Conservation (phyloP, 768 basidiomycete species). For the Auricularia sp. region DNA sequence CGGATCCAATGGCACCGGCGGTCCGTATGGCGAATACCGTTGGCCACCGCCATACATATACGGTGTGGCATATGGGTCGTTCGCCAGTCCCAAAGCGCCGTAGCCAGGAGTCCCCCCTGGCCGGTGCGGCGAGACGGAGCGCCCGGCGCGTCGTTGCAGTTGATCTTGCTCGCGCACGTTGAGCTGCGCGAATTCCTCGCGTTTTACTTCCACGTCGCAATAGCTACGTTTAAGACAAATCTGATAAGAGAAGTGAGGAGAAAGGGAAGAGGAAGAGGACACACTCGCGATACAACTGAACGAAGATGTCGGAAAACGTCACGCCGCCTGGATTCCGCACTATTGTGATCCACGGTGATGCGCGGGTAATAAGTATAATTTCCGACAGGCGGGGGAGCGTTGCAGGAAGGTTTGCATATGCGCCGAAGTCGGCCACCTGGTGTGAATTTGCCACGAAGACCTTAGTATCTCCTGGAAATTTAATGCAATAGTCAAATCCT, state of each 20-base stretch:
- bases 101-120: not conserved
- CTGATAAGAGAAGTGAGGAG: not conserved
- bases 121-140: not conserved
- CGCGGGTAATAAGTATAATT: not conserved
- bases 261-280: not conserved
- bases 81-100: not conserved
- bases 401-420: not conserved
- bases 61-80: not conserved
- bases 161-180: not conserved
- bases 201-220: not conserved
- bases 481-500: not conserved
- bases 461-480: not conserved
- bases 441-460: not conserved
- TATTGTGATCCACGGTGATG: not conserved
- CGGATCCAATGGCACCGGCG: not conserved
- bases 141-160: not conserved
- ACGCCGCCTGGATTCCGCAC: not conserved
- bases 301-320: not conserved
- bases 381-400: not conserved
- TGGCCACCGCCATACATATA: not conserved
- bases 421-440: not conserved
- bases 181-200: not conserved
- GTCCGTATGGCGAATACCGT: not conserved
- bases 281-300: not conserved
- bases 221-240: not conserved